These are phyloP conservation scores for Pythium guiyangense DNA, from an alignment of 352 stramenopile genomes.

Conservation along the genomic window DNA sequence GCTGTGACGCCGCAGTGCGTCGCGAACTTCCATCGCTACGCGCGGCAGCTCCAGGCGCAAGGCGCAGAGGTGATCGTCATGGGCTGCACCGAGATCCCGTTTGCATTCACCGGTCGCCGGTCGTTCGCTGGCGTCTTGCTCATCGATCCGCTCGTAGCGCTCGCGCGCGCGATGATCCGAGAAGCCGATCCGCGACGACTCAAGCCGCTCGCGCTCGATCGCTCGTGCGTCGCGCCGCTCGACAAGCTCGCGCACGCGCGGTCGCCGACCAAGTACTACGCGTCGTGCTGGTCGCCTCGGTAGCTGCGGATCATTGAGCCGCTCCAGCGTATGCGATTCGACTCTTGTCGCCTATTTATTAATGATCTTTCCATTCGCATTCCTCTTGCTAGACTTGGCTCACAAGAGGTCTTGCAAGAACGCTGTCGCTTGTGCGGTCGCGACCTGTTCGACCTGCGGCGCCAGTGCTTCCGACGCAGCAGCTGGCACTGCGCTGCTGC, in stretches of 20 bases:
- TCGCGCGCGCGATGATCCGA: constrained; percentile 69
- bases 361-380: background rate
- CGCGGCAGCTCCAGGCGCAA: constrained; percentile 28
- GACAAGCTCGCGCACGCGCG: constrained; percentile 14
- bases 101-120: constrained; percentile 54
- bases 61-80: constrained; percentile 68
- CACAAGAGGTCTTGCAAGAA: constrained; percentile 49
- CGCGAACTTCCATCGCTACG: constrained; percentile 61
- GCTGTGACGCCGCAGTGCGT: constrained; percentile 41
- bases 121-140: constrained; percentile 37
- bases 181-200: constrained; percentile 47
- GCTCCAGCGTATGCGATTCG: background rate
- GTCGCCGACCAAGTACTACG: constrained; percentile 1
- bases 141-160: constrained; percentile 69
- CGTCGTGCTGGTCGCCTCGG: background rate
- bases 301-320: background rate
- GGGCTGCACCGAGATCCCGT: constrained; percentile 77
- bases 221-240: constrained; percentile 13
- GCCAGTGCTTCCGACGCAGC: constrained; percentile 2
- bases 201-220: constrained; percentile 24
- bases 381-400: no score
- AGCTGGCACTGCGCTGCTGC: constrained; percentile 2
- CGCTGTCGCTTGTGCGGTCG: constrained; percentile 43
- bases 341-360: constrained; percentile 3
- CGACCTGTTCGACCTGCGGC: constrained; percentile 17